A percentile compares a stretch with the other conserved stretches of the same genome.
These are phyloP conservation scores for Globisporangium canariense DNA, from an alignment of 352 stramenopile genomes.

Conservation along the genomic window DNA sequence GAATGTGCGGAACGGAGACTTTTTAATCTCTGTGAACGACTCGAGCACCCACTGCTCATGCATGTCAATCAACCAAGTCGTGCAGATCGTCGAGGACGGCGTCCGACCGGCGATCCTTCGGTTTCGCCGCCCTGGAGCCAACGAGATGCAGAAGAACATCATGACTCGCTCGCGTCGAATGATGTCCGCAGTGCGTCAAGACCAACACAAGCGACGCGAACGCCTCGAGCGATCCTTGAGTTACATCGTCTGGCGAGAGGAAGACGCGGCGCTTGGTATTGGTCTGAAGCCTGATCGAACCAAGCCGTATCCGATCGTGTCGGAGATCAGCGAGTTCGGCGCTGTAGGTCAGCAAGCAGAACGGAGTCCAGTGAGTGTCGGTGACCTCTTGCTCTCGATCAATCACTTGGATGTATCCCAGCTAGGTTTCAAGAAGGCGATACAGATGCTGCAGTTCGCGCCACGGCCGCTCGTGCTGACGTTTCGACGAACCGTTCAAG, in stretches of 20 bases:
- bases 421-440: constrained; percentile 52
- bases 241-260: constrained; percentile 68
- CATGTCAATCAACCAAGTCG: constrained; percentile 43
- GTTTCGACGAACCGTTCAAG: constrained; percentile 39
- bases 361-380: constrained; percentile 31
- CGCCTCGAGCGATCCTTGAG: constrained; percentile 53
- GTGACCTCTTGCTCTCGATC: constrained; percentile 65
- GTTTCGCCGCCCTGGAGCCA: constrained; percentile 44
- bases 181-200: constrained; percentile 8
- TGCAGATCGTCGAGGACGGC: constrained; percentile 57
- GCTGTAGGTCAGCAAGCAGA: constrained; percentile 26
- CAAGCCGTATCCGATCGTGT: constrained; percentile 55
- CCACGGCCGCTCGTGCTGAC: constrained; percentile 68
- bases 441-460: constrained; percentile 60
- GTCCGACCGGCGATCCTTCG: constrained; percentile 59
- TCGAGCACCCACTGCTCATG: constrained; percentile 31
- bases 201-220: constrained; percentile 45
- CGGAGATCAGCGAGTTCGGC: constrained; percentile 27
- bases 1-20: constrained; percentile 56
- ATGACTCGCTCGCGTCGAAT: constrained; percentile 20
- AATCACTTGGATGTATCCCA: constrained; percentile 63
- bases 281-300: constrained; percentile 45
- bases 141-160: constrained; percentile 36
- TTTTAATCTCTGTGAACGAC: constrained; percentile 60
- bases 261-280: constrained; percentile 56